Evolutionary conservation across 2,329 filamentous ascomycete species (phyloP).

Genomic region (Colletotrichum siamense): DNA sequence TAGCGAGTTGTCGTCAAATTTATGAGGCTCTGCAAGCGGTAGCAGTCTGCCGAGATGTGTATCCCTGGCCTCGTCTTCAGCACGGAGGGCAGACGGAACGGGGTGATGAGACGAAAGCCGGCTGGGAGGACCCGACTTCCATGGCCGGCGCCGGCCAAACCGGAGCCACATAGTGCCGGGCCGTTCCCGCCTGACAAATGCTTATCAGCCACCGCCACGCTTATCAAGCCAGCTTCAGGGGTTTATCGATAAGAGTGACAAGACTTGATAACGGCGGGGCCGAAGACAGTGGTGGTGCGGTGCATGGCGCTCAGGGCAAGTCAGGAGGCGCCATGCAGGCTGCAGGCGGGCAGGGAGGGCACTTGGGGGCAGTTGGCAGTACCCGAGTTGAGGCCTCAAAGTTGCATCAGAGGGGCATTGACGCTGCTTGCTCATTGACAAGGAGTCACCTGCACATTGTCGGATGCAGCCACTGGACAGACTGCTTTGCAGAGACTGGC

Average conservation of each 20-base stretch:
- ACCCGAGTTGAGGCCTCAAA: background rate
- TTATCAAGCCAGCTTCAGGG: background rate
- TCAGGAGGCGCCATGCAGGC: background rate
- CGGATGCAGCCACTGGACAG: background rate
- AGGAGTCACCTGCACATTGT: conserved; percentile 8
- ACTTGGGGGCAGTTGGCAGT: background rate
- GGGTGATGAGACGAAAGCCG: background rate
- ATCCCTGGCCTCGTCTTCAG: background rate
- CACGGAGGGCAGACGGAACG: background rate
- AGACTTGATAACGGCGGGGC: background rate
- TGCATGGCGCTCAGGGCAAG: conserved; percentile 13
- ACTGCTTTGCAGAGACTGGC: background rate
- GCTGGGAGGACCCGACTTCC: background rate
- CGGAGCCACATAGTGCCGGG: conserved; percentile 3
- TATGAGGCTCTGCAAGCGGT: background rate
- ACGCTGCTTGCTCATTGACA: background rate
- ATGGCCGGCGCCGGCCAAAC: background rate
- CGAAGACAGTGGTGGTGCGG: background rate
- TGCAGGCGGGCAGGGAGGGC: background rate
- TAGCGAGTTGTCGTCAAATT: background rate
- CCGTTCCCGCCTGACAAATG: conserved; percentile 17
- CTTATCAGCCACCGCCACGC: background rate
- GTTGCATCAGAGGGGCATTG: background rate
- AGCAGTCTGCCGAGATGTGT: background rate
- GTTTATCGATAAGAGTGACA: conserved; percentile 6